These are phyloP conservation scores for Fusarium chuoi DNA, from an alignment of 2,329 filamentous ascomycete genomes.

Conservation along the genomic window DNA sequence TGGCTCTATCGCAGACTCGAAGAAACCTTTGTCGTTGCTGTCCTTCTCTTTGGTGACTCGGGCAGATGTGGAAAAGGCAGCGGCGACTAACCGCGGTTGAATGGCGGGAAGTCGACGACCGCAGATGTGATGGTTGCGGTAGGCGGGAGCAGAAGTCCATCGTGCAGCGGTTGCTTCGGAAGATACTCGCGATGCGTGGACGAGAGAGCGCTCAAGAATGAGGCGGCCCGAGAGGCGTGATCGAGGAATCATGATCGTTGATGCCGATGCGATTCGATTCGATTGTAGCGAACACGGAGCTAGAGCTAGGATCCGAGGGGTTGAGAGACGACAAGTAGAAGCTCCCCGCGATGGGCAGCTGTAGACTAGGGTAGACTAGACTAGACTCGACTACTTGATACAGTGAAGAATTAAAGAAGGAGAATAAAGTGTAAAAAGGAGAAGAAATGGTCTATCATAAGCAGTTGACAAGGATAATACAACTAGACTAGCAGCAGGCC, in stretches of 20 bases:
- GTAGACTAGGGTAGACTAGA: neutral
- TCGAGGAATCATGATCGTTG: conserved; percentile 53
- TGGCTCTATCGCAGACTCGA: conserved; percentile 58
- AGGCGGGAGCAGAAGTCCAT: conserved; percentile 45
- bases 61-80: conserved; percentile 52
- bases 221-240: conserved; percentile 54
- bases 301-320: conserved; percentile 23
- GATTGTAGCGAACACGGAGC: conserved; percentile 28
- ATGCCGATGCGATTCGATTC: conserved; percentile 3
- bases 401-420: conserved; percentile 29
- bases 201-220: conserved; percentile 50
- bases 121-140: conserved; percentile 46
- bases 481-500: conserved; percentile 21
- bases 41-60: conserved; percentile 51
- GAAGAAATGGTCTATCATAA: conserved; percentile 15
- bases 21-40: conserved; percentile 58
- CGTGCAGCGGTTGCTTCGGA: conserved; percentile 38
- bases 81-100: conserved; percentile 43
- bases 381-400: neutral
- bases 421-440: conserved; percentile 10
- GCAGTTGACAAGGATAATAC: conserved; percentile 13
- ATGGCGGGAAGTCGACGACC: conserved; percentile 46
- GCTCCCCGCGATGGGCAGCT: conserved; percentile 43
- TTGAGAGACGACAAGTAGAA: conserved; percentile 14
- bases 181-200: conserved; percentile 41